A percentile compares a stretch with the other conserved stretches of the same genome.
Evolutionary conservation across 768 basidiomycete species (phyloP).

Genomic region (Russula sp.): DNA sequence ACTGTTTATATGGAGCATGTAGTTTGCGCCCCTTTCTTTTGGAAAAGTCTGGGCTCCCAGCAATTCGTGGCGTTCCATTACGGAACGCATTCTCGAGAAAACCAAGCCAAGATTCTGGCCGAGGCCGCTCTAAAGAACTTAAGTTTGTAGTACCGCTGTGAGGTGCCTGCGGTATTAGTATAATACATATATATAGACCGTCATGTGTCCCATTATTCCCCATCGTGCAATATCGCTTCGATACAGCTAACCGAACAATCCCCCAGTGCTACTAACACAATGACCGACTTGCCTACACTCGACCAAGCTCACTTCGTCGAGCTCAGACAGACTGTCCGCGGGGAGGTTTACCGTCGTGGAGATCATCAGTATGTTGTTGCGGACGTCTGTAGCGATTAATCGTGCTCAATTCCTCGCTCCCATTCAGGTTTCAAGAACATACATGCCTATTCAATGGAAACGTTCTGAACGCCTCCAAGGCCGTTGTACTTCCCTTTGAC

Average conservation of each 20-base stretch:
- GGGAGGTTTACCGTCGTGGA: constrained; percentile 24
- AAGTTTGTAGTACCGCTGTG: background rate
- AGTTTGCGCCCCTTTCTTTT: constrained; percentile 5
- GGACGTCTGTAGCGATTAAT: background rate
- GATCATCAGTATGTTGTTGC: constrained; percentile 20
- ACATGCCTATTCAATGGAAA: constrained; percentile 70
- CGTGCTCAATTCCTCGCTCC: background rate
- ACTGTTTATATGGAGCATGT: background rate
- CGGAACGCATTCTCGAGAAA: background rate
- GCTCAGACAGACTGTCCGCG: constrained; percentile 22
- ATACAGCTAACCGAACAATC: constrained; percentile 2
- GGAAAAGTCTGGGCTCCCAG: constrained; percentile 2
- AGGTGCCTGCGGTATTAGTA: background rate
- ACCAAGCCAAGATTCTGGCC: background rate
- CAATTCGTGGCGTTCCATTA: constrained; percentile 3
- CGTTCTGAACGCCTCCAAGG: constrained; percentile 55
- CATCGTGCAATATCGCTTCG: background rate
- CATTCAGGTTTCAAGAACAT: constrained; percentile 24
- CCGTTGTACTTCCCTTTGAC: constrained; percentile 70
- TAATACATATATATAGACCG: constrained; percentile 19
- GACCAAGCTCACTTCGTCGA: constrained; percentile 23
- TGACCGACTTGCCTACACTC: constrained; percentile 17
- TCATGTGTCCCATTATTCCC: background rate
- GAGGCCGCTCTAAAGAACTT: constrained; percentile 15
- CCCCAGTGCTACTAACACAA: background rate